Percentiles rank a stretch among this genome's conserved stretches.
These are phyloP conservation scores for Monosporozyma unispora DNA, from an alignment of 805 yeast species.

Conservation along the genomic window DNA sequence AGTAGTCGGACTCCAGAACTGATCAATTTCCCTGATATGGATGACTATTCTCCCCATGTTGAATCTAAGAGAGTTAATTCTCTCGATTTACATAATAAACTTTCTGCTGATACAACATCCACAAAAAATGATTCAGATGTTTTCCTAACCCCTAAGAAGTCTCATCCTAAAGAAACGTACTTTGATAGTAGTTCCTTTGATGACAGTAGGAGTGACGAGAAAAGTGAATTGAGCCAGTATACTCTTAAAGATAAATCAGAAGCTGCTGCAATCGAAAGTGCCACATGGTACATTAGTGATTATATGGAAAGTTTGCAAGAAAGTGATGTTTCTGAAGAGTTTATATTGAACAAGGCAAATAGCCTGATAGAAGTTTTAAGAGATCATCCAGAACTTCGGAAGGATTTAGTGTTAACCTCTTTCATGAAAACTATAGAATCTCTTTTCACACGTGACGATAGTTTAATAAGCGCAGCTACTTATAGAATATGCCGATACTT, in stretches of 20 bases:
- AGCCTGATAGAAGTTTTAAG: conserved; percentile 50
- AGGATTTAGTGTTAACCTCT: conserved; percentile 53
- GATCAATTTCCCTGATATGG: not conserved
- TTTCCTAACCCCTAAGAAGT: not conserved
- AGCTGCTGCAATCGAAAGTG: conserved; percentile 15
- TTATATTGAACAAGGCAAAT: conserved; percentile 48
- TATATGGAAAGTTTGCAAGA: conserved; percentile 30
- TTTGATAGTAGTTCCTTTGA: not conserved
- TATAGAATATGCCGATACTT: conserved; percentile 65
- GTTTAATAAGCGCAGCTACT: conserved; percentile 65
- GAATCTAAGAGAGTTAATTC: not conserved
- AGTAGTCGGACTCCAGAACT: not conserved
- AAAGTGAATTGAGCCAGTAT: not conserved
- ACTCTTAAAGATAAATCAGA: not conserved
- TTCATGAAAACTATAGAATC: conserved; percentile 51
- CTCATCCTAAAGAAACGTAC: not conserved
- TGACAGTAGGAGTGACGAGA: not conserved
- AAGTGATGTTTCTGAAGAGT: conserved; percentile 16
- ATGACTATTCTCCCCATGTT: not conserved
- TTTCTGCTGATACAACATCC: not conserved
- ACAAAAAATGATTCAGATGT: not conserved
- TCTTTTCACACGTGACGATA: conserved; percentile 46
- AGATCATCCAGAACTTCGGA: conserved; percentile 49
- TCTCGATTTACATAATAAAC: not conserved
- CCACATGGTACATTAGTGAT: conserved; percentile 31